Percentiles rank a stretch among this genome's conserved stretches.
phyloP scores from a whole-genome alignment of 495 filamentous ascomycete genomes.

The Talaromyces proteolyticus region DNA sequence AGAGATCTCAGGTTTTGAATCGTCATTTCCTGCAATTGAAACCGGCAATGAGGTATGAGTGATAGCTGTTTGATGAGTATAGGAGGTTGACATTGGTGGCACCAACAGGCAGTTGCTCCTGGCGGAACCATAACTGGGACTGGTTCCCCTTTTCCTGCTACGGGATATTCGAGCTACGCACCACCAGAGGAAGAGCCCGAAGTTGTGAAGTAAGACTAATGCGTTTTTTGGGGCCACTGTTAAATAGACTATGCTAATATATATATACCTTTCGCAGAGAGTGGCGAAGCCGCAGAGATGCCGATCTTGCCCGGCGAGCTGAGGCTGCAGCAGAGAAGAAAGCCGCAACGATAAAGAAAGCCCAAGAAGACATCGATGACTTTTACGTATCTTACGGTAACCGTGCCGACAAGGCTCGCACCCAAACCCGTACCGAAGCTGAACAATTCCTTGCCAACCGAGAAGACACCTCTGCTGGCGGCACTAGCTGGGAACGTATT shows the following conservation, averaged over 20 bases:
- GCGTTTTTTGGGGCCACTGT: not conserved
- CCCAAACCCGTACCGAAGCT: slow-evolving; percentile 82
- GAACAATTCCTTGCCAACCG: slow-evolving; percentile 85
- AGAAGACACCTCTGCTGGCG: slow-evolving; percentile 87
- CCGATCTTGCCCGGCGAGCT: slow-evolving; percentile 66
- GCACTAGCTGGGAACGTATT: slow-evolving; percentile 98
- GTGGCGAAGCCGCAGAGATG: slow-evolving; percentile 88
- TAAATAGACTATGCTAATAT: not conserved
- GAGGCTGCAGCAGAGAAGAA: slow-evolving; percentile 74
- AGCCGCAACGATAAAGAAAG: slow-evolving; percentile 73
- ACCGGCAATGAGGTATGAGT: slow-evolving; percentile 71
- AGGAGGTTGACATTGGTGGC: not conserved
- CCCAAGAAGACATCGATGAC: slow-evolving; percentile 87
- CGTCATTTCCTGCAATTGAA: slow-evolving; percentile 79
- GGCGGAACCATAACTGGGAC: slow-evolving; percentile 85
- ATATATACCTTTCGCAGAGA: slow-evolving; percentile 35
- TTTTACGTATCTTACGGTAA: slow-evolving; percentile 99
- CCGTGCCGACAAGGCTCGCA: slow-evolving; percentile 87
- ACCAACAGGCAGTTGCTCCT: slow-evolving; percentile 66
- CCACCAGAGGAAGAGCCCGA: slow-evolving; percentile 75
- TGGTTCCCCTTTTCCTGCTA: slow-evolving; percentile 64
- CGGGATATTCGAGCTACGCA: slow-evolving; percentile 43
- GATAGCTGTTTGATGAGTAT: too few species aligned
- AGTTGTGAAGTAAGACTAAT: slow-evolving; percentile 57
- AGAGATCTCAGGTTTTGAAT: slow-evolving; percentile 72